A percentile compares a stretch with the other conserved stretches of the same genome.
Evolutionary conservation across 1,284 basidiomycete species (phyloP).

Genomic region (Cutaneotrichosporon sp.): DNA sequence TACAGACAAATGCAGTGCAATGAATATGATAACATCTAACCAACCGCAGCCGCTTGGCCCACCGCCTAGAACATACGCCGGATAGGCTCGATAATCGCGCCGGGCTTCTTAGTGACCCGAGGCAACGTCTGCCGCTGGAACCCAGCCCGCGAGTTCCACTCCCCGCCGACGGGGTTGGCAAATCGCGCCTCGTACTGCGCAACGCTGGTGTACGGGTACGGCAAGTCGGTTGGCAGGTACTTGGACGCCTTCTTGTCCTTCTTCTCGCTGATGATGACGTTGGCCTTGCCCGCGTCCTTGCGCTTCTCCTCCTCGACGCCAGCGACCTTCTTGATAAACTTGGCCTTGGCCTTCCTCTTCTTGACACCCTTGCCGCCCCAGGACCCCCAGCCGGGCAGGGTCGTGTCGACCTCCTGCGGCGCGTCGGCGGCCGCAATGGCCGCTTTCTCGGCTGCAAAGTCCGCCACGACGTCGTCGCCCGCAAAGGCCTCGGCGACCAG

Average conservation of each 20-base stretch:
- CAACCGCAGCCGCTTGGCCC: too few species aligned
- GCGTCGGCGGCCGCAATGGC: constrained; percentile 76
- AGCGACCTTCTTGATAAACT: constrained; percentile 69
- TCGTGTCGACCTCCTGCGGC: constrained; percentile 76
- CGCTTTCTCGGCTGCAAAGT: constrained; percentile 78
- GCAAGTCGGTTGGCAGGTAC: constrained; percentile 82
- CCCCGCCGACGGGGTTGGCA: constrained; percentile 72
- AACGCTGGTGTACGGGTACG: constrained; percentile 85
- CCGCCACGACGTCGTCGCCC: constrained; percentile 81
- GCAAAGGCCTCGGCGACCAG: constrained; percentile 93
- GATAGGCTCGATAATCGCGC: constrained; percentile 68
- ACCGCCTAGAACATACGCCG: constrained; percentile 55
- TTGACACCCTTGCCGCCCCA: constrained; percentile 78
- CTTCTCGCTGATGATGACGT: constrained; percentile 92
- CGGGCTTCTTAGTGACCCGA: constrained; percentile 79
- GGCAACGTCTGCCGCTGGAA: constrained; percentile 82
- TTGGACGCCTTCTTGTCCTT: constrained; percentile 87
- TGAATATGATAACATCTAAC: background rate
- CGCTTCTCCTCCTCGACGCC: constrained; percentile 73
- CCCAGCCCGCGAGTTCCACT: constrained; percentile 89
- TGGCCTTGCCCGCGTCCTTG: constrained; percentile 73
- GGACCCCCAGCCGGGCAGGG: constrained; percentile 91
- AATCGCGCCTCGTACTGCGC: constrained; percentile 84
- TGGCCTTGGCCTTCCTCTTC: constrained; percentile 47
- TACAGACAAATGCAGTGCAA: too few species aligned